Base-by-base conservation (phyloP, 495 filamentous ascomycete species). In the Aspergillus panamensis region DNA sequence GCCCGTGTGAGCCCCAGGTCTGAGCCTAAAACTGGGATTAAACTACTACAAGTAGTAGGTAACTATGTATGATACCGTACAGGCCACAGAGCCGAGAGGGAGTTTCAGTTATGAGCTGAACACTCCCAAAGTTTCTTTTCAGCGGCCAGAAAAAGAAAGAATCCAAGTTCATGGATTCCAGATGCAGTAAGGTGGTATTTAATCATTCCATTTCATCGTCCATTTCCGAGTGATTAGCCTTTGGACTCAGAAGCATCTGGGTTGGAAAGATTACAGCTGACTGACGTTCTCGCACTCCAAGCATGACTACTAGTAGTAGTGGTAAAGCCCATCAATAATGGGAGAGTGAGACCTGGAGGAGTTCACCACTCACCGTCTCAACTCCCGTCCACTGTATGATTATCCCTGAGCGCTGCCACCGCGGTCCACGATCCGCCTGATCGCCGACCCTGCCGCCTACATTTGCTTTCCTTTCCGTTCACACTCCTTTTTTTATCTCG, bases 371-470 rank as follows among this genome's bases (percentile, higher is more conserved):
- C 25, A 25, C 25, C 25, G 25, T 25, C 25, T 5, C 25, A 25
- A 25, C 25, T 25, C 25, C 25, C 5, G n/a, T n/a, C n/a, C n/a
- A n/a, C 25, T 25, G 25, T 25, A 25, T 25, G 5, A 25, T 25
- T 25, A 25, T 25, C 25, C 25, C 25, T 25, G 25, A 25, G 25
- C 25, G 5, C 2, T 25, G 25, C 25, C 25, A 25, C 25, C n/a
- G n/a, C n/a, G n/a, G n/a, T n/a, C 62, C 60, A 65, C 55, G 63
- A 67, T 67, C 62, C 56, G 59, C 54, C 62, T 53, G 71, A 72
- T 73, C 67, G 59, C 53, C 71, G 59, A 59, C 33, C 59, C 40
- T 53, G 56, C 56, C 39, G 40, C 35, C 33, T 6, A 17, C 48
- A 51, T 20, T 25, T 47, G 29, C 19, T 12, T 40, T 66, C 58